These are phyloP conservation scores for Colletotrichum tanaceti DNA, from an alignment of 2,329 filamentous ascomycete genomes.

Conservation along the genomic window DNA sequence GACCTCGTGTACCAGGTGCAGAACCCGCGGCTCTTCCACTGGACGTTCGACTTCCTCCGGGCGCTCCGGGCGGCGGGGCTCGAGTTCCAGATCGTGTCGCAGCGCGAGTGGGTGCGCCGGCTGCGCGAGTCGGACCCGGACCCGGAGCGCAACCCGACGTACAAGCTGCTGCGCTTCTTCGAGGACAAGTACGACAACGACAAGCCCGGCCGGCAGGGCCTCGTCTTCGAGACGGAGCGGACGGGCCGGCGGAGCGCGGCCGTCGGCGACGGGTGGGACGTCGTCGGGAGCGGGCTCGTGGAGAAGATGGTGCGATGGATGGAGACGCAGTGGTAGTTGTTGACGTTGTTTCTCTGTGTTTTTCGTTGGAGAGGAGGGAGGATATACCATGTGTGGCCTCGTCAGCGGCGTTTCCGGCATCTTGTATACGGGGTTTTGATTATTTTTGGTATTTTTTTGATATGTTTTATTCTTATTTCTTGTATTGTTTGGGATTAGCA, in stretches of 20 bases:
- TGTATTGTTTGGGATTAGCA: not conserved
- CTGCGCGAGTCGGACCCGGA: constrained; percentile 60
- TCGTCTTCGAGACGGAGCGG: constrained; percentile 53
- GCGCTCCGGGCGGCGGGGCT: constrained; percentile 59
- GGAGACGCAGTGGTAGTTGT: constrained; percentile 41
- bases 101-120: constrained; percentile 58
- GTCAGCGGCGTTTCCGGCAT: constrained; percentile 16
- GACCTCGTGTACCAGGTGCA: constrained; percentile 62
- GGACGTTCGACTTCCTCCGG: constrained; percentile 65
- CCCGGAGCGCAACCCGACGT: constrained; percentile 60
- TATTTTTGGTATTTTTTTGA: too few species aligned
- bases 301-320: constrained; percentile 52
- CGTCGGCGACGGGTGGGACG: constrained; percentile 50
- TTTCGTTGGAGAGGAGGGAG: too few species aligned
- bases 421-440: not conserved
- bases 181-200: constrained; percentile 62
- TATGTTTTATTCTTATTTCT: too few species aligned
- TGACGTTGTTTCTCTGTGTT: too few species aligned
- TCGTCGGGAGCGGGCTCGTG: constrained; percentile 54
- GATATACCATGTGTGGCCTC: not conserved
- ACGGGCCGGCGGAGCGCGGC: constrained; percentile 49
- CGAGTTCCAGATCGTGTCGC: constrained; percentile 55
- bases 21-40: constrained; percentile 61
- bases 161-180: constrained; percentile 65
- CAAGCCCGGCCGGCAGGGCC: constrained; percentile 49